phyloP scores from a whole-genome alignment of 148 eudicot genomes.

The Fagopyrum homotropicum region DNA sequence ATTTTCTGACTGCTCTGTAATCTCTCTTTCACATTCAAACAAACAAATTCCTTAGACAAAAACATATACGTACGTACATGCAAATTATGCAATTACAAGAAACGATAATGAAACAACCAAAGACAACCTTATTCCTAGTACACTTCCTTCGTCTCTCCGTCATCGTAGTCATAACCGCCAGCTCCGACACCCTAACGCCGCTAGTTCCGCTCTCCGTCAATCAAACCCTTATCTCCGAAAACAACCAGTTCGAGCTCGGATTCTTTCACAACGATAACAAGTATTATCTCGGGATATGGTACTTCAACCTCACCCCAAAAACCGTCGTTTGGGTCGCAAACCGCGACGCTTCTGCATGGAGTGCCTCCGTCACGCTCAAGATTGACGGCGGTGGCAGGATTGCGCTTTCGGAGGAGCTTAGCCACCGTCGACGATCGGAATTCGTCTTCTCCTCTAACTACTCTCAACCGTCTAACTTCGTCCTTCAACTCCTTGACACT shows the following conservation, averaged over 20 bases:
- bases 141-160: neutral
- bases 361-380: constrained; percentile 16
- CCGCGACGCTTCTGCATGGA: constrained; percentile 16
- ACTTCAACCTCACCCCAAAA: constrained; percentile 4
- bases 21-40: too few species aligned
- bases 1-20: too few species aligned
- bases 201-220: neutral
- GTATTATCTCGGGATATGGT: constrained; percentile 26
- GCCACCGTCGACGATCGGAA: neutral
- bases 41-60: too few species aligned
- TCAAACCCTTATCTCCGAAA: neutral
- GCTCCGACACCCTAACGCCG: neutral
- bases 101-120: neutral
- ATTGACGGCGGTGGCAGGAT: constrained; percentile 27
- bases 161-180: neutral
- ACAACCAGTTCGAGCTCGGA: constrained; percentile 18
- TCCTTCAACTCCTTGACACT: constrained; percentile 39
- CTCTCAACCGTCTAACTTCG: constrained; percentile 1
- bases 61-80: too few species aligned
- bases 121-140: neutral
- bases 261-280: constrained; percentile 21
- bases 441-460: constrained; percentile 33
- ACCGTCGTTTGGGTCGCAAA: constrained; percentile 27
- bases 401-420: constrained; percentile 10
- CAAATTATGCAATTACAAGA: too few species aligned